Conservation (phyloP, 306 rosid genomes). For the Mimosa pudica region DNA sequence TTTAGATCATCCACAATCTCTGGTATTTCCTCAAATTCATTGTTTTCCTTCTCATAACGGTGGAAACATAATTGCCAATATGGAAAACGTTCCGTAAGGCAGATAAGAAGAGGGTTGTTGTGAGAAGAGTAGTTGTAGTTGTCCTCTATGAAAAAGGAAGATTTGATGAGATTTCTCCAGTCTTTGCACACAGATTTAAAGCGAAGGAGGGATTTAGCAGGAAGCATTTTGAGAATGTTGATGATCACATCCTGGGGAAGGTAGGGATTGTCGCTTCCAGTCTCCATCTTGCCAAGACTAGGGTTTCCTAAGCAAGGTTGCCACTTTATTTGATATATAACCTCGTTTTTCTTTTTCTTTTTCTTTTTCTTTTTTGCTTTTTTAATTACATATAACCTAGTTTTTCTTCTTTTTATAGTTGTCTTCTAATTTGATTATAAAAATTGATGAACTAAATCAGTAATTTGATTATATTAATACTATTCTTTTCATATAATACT, state of each 20-base stretch:
- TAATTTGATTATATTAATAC: too few species aligned
- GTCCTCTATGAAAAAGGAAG: slow-evolving; percentile 5
- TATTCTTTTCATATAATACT: too few species aligned
- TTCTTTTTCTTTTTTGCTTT: too few species aligned
- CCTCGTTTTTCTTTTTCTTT: too few species aligned
- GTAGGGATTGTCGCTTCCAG: neutral
- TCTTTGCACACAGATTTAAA: slow-evolving; percentile 28
- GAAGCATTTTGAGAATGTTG: slow-evolving; percentile 28
- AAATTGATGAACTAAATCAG: too few species aligned
- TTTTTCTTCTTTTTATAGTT: too few species aligned
- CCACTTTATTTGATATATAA: too few species aligned
- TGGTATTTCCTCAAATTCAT: neutral
- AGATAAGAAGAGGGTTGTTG: slow-evolving; percentile 8
- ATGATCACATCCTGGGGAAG: slow-evolving; percentile 4
- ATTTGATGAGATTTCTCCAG: neutral
- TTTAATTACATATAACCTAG: too few species aligned
- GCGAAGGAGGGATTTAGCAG: slow-evolving; percentile 29
- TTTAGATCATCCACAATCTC: neutral
- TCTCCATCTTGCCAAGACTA: neutral
- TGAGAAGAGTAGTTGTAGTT: neutral
- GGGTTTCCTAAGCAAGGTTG: too few species aligned
- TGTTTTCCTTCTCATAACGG: neutral
- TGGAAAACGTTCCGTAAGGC: neutral
- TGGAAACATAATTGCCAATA: neutral
- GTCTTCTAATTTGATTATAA: too few species aligned